Conservation (phyloP, 2,329 filamentous ascomycete species). For the Cladophialophora bantiana region DNA sequence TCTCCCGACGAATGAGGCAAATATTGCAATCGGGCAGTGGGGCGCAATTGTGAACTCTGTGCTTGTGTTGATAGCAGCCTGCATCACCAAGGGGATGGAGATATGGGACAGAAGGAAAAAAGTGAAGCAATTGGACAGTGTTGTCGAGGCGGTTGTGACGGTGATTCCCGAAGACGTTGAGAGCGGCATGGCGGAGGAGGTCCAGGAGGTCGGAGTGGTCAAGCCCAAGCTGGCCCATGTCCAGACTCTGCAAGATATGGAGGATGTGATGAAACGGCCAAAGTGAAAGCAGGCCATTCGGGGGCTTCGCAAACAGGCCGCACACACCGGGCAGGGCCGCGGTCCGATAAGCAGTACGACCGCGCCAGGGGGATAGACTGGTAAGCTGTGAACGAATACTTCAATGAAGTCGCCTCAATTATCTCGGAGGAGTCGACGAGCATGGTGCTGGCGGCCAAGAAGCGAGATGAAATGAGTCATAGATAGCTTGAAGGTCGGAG, state of each 20-base stretch:
- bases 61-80: constrained; percentile 41
- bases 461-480: neutral
- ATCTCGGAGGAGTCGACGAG: neutral
- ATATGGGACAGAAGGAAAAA: constrained; percentile 28
- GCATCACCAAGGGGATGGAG: constrained; percentile 36
- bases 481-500: neutral
- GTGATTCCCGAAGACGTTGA: constrained; percentile 19
- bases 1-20: constrained; percentile 39
- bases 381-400: neutral
- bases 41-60: constrained; percentile 38
- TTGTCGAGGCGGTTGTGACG: neutral
- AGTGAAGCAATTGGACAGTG: constrained; percentile 22
- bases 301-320: neutral
- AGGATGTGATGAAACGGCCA: constrained; percentile 21
- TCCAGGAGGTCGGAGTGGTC: constrained; percentile 30
- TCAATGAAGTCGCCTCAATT: neutral
- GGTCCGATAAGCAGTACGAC: neutral
- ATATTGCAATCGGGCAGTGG: constrained; percentile 43
- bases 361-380: neutral
- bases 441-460: neutral
- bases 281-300: constrained; percentile 2
- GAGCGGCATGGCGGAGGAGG: constrained; percentile 5
- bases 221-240: constrained; percentile 35
- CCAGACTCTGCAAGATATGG: constrained; percentile 33
- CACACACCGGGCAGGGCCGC: neutral